These are phyloP conservation scores for Botryosphaeria agaves DNA, from an alignment of 2,329 filamentous ascomycete genomes.

Conservation along the genomic window DNA sequence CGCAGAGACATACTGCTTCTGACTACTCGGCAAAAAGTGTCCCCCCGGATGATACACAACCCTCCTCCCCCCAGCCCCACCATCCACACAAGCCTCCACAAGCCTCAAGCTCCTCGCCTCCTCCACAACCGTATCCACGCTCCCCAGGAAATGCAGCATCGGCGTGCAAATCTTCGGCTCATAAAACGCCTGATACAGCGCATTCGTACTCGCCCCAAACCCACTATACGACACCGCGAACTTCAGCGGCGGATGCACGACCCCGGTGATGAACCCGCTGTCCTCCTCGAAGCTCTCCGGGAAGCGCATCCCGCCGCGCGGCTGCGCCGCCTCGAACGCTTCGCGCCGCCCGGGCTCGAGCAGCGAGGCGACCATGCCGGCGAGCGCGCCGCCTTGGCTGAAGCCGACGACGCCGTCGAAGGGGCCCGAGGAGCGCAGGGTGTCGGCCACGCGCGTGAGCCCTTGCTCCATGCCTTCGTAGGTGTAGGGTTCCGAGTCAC, in stretches of 20 bases:
- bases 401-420: slow-evolving; percentile 72
- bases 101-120: slow-evolving; percentile 53
- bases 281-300: slow-evolving; percentile 29
- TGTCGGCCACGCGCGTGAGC: slow-evolving; percentile 41
- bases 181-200: slow-evolving; percentile 51
- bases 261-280: slow-evolving; percentile 13
- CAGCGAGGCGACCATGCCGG: slow-evolving; percentile 54
- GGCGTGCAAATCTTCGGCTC: slow-evolving; percentile 61
- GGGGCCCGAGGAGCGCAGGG: slow-evolving; percentile 45
- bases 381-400: slow-evolving; percentile 58
- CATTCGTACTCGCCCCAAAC: slow-evolving; percentile 46
- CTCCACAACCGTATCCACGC: slow-evolving; percentile 74
- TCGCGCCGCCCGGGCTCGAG: slow-evolving; percentile 39
- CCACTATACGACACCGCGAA: slow-evolving; percentile 67
- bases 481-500: slow-evolving; percentile 31
- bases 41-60: slow-evolving; percentile 68
- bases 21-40: slow-evolving; percentile 66
- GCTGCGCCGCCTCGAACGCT: slow-evolving; percentile 27
- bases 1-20: slow-evolving; percentile 64
- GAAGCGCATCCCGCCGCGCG: slow-evolving; percentile 30
- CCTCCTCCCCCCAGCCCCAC: slow-evolving; percentile 32
- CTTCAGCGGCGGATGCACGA: slow-evolving; percentile 37
- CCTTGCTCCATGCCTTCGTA: slow-evolving; percentile 59
- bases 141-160: slow-evolving; percentile 66
- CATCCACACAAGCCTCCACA: slow-evolving; percentile 42